A percentile compares a stretch with the other conserved stretches of the same genome.
phyloP scores from a whole-genome alignment of 495 filamentous ascomycete species.

The Lophium mytilinum region DNA sequence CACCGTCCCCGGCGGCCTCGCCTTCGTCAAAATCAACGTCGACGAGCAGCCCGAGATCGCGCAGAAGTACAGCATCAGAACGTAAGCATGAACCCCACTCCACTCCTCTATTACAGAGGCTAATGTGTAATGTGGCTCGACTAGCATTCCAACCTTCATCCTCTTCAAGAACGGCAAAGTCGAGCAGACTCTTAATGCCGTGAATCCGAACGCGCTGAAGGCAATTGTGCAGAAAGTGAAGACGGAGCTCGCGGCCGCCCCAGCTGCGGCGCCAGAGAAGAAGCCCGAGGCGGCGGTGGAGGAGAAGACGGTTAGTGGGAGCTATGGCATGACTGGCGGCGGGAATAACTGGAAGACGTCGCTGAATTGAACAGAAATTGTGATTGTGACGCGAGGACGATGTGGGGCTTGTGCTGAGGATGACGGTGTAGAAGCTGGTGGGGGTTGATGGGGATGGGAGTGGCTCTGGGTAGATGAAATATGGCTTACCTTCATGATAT shows the following conservation, averaged over 20 bases:
- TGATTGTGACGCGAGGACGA: no score
- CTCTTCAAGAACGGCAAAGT: constrained; percentile 21
- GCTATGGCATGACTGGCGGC: constrained; percentile 20
- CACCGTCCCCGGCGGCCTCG: constrained; percentile 5
- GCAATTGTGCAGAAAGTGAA: constrained; percentile 13
- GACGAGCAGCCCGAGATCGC: constrained; percentile 20
- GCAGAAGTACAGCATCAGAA: constrained; percentile 13
- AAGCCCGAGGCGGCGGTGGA: constrained; percentile 1
- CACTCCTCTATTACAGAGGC: not conserved
- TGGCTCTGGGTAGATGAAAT: no score
- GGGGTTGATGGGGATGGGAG: no score
- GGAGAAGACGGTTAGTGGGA: constrained; percentile 25
- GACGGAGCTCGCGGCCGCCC: not conserved
- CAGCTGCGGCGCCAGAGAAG: no score
- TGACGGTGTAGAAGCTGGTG: no score
- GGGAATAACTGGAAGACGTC: constrained; percentile 16
- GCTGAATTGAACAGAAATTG: not conserved
- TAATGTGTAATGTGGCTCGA: not conserved
- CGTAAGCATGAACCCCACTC: not conserved
- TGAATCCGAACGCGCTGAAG: constrained; percentile 16
- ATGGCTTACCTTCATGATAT: no score
- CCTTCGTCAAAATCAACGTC: constrained; percentile 25
- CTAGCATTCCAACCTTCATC: constrained; percentile 26
- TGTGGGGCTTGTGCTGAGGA: no score
- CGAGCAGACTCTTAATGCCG: constrained; percentile 16